Evolutionary conservation across 495 filamentous ascomycete species (phyloP).

Genomic region (Podospora pseudocomata): DNA sequence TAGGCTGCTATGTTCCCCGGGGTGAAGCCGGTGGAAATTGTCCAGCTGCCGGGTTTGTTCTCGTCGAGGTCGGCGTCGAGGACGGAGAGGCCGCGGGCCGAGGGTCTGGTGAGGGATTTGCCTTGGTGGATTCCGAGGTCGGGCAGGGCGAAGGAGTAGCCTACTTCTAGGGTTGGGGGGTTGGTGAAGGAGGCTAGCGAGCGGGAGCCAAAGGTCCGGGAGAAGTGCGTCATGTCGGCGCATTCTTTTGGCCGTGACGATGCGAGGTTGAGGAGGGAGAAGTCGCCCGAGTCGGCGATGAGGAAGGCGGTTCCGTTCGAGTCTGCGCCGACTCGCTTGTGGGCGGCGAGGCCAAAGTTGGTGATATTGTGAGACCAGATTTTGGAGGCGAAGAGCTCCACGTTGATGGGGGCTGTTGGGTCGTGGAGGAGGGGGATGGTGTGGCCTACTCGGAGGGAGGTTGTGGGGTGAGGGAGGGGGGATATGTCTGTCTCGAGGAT

Average conservation of each 20-base stretch:
- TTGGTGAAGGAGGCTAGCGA: slow-evolving; percentile 17
- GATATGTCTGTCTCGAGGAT: slow-evolving; percentile 29
- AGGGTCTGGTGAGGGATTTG: slow-evolving; percentile 23
- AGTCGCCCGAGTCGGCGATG: slow-evolving; percentile 25
- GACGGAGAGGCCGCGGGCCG: slow-evolving; percentile 17
- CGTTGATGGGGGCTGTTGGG: slow-evolving; percentile 17
- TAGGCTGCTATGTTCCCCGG: slow-evolving; percentile 20
- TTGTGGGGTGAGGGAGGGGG: slow-evolving; percentile 21
- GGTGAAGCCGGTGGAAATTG: slow-evolving; percentile 21
- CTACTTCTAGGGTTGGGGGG: slow-evolving; percentile 27
- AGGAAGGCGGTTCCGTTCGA: slow-evolving; percentile 22
- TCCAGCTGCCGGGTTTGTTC: slow-evolving; percentile 20
- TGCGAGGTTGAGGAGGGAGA: slow-evolving; percentile 10
- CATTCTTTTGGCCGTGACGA: slow-evolving; percentile 18
- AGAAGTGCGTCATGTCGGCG: slow-evolving; percentile 21
- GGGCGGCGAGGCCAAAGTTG: slow-evolving; percentile 25
- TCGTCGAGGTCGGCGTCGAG: slow-evolving; percentile 24
- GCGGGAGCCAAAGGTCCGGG: slow-evolving; percentile 1
- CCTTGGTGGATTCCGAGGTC: slow-evolving; percentile 24
- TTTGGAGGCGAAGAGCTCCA: slow-evolving; percentile 25
- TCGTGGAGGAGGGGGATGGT: slow-evolving; percentile 18
- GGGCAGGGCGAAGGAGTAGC: slow-evolving; percentile 23
- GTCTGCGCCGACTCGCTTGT: slow-evolving; percentile 1
- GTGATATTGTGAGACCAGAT: background rate
- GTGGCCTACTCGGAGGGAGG: slow-evolving; percentile 23